A percentile compares a stretch with the other conserved stretches of the same genome.
Evolutionary conservation across 2,329 filamentous ascomycete species (phyloP).

Genomic region (Scedosporium boydii): DNA sequence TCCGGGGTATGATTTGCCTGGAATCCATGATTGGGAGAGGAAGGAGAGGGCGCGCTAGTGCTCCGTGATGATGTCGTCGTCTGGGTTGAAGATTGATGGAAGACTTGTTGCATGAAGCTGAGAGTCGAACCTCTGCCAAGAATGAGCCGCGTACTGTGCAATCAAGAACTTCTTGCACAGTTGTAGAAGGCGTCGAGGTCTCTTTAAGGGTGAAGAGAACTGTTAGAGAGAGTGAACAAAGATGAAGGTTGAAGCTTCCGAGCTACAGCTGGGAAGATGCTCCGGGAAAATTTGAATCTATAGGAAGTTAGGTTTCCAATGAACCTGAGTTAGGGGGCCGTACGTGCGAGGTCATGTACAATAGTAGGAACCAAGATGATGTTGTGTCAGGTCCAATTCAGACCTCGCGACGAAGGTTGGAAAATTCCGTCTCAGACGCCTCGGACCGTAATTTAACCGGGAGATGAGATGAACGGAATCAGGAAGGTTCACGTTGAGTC

Average conservation of each 20-base stretch:
- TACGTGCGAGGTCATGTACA: not conserved
- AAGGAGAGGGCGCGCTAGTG: not conserved
- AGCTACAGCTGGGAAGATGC: not conserved
- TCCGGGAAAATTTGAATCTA: not conserved
- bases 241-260: not conserved
- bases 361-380: not conserved
- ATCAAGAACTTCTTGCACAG: conserved; percentile 2
- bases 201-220: not conserved
- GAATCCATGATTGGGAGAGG: conserved; percentile 5
- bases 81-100: conserved; percentile 1
- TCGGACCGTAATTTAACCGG: not conserved
- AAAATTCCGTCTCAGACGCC: not conserved
- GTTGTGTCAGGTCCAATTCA: not conserved
- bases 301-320: not conserved
- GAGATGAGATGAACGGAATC: not conserved
- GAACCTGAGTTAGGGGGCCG: not conserved
- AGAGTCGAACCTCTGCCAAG: not conserved
- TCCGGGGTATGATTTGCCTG: conserved; percentile 2
- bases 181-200: not conserved
- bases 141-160: not conserved
- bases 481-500: too few relatives aligned
- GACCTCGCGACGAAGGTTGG: not conserved
- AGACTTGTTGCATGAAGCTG: conserved; percentile 8
- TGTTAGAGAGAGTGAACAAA: not conserved
- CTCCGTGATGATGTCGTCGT: not conserved